phyloP scores from a whole-genome alignment of 352 stramenopile species.

The Globisporangium uncinulatum region DNA sequence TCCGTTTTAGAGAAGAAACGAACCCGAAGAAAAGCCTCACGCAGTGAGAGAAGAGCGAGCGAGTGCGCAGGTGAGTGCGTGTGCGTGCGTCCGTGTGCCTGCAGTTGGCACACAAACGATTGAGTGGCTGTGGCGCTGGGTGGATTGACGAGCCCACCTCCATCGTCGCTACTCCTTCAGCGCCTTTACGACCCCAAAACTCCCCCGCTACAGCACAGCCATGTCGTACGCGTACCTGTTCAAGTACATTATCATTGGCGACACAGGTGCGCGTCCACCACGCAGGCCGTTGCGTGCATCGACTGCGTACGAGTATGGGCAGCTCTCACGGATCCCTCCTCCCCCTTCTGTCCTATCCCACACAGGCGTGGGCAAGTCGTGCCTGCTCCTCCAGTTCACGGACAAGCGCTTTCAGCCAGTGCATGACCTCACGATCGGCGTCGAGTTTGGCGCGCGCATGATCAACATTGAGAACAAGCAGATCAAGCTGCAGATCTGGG shows the following conservation, averaged over 20 bases:
- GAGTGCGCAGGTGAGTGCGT: background rate
- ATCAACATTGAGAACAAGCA: slow-evolving; percentile 77
- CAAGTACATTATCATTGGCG: slow-evolving; percentile 89
- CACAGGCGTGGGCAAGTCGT: slow-evolving; percentile 87
- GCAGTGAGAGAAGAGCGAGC: background rate
- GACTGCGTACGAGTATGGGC: too few species aligned
- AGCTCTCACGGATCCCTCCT: too few species aligned
- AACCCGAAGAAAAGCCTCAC: slow-evolving; percentile 1
- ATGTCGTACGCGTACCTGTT: slow-evolving; percentile 96
- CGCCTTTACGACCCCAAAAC: background rate
- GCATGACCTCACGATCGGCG: slow-evolving; percentile 89
- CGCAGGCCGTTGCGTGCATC: background rate
- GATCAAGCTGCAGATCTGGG: slow-evolving; percentile 91
- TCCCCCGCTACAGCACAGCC: background rate
- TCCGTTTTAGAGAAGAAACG: background rate
- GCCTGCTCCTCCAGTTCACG: slow-evolving; percentile 87
- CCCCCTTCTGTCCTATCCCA: background rate
- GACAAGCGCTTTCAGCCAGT: slow-evolving; percentile 88
- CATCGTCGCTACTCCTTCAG: background rate
- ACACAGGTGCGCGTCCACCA: slow-evolving; percentile 37
- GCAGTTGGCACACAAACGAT: too few species aligned
- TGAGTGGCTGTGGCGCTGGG: too few species aligned
- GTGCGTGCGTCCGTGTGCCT: background rate
- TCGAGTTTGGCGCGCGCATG: slow-evolving; percentile 89
- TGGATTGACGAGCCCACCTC: background rate